These are phyloP conservation scores for Fragilariopsis cylindrus DNA, from an alignment of 108 stramenopile species.

Conservation along the genomic window DNA sequence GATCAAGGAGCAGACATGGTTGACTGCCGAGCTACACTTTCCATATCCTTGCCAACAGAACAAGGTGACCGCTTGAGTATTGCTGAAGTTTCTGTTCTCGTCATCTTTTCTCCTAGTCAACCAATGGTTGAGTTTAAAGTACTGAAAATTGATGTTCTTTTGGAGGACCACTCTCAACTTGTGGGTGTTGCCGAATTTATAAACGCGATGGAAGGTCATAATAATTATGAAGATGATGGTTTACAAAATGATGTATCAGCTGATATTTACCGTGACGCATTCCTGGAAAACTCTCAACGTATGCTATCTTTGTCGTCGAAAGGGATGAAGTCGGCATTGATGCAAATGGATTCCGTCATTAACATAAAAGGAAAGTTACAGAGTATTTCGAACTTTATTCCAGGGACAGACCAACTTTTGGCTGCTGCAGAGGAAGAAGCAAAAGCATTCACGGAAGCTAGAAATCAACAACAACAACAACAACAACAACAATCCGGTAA, in stretches of 20 bases:
- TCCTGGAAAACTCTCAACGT: slow-evolving; percentile 46
- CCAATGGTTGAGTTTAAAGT: slow-evolving; percentile 38
- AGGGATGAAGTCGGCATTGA: slow-evolving; percentile 48
- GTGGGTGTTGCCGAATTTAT: slow-evolving; percentile 34
- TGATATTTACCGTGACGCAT: slow-evolving; percentile 54
- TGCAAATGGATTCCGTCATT: slow-evolving; percentile 46
- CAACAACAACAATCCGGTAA: slow-evolving; percentile 13
- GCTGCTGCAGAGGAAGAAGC: slow-evolving; percentile 23
- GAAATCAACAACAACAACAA: slow-evolving; percentile 11
- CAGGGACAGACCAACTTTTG: slow-evolving; percentile 25
- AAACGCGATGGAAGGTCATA: slow-evolving; percentile 21
- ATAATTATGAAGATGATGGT: slow-evolving; percentile 12
- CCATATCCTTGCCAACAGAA: slow-evolving; percentile 34
- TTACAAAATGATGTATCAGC: slow-evolving; percentile 25
- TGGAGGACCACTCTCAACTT: slow-evolving; percentile 24
- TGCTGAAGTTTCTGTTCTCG: slow-evolving; percentile 46
- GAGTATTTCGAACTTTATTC: slow-evolving; percentile 32
- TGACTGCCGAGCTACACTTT: slow-evolving; percentile 32
- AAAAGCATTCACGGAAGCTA: slow-evolving; percentile 16
- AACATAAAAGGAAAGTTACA: slow-evolving; percentile 40
- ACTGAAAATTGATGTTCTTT: slow-evolving; percentile 19
- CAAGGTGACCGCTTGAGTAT: slow-evolving; percentile 44
- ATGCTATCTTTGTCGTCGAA: slow-evolving; percentile 24
- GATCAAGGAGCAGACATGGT: slow-evolving; percentile 31
- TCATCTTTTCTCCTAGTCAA: slow-evolving; percentile 60